Evolutionary conservation across 306 rosid genomes (phyloP).

Genomic region (Sophora flavescens): DNA sequence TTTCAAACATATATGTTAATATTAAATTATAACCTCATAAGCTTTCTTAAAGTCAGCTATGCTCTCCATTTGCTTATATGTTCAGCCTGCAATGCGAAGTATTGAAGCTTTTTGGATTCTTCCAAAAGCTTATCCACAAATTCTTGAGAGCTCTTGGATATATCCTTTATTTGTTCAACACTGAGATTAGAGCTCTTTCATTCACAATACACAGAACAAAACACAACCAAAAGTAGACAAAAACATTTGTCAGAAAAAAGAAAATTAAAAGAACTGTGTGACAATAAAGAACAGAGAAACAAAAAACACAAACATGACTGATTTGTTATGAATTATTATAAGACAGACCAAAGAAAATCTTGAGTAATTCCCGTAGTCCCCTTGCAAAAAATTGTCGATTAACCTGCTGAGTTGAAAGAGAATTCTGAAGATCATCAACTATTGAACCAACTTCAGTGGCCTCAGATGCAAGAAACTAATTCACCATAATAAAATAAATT

Average conservation of each 20-base stretch:
- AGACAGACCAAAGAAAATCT: background rate
- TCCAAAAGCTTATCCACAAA: constrained; percentile 66
- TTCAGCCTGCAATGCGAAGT: too few relatives aligned
- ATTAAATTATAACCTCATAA: constrained; percentile 61
- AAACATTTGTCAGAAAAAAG: constrained; percentile 18
- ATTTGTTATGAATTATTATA: background rate
- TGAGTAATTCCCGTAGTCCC: constrained; percentile 75
- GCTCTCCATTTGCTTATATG: too few relatives aligned
- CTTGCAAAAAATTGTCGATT: constrained; percentile 69
- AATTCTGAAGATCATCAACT: constrained; percentile 72
- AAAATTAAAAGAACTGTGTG: background rate
- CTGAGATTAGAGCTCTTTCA: constrained; percentile 68
- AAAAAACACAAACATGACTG: background rate
- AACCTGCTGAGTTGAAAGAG: constrained; percentile 82
- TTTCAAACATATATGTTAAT: background rate
- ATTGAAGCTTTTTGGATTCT: constrained; percentile 74
- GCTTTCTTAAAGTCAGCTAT: constrained; percentile 85
- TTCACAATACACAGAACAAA: constrained; percentile 44
- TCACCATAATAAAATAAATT: constrained; percentile 22
- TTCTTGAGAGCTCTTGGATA: constrained; percentile 78
- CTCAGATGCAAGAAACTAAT: constrained; percentile 79
- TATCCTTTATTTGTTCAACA: constrained; percentile 69
- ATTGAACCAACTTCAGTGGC: constrained; percentile 64
- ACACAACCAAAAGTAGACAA: too few relatives aligned
- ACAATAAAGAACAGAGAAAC: too few relatives aligned